Base-by-base conservation (phyloP, 768 basidiomycete genomes). In the Phaffia tasmanica region DNA sequence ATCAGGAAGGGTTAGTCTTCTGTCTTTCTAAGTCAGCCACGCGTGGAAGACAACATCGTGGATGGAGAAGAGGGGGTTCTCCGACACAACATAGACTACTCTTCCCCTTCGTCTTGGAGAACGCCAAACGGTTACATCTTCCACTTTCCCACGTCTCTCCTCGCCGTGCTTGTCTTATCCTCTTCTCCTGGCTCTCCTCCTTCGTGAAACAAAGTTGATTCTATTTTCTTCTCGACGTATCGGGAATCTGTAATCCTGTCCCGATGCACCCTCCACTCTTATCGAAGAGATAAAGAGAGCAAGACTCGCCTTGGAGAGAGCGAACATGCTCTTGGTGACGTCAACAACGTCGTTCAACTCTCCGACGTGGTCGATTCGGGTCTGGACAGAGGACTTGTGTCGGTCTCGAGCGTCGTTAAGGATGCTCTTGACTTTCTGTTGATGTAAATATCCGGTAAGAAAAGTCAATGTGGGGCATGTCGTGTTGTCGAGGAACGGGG, bases 321-420 rank as follows among this genome's bases (percentile, higher is more conserved):
- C 81, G 75, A 97, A 99, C 73, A 99, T 87, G 60, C 81, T 84
- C 78, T 93, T 79, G 64, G 95, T 99, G 72, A 98, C 80, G 64
- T 84, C 82, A 70, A 92, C 89, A 72, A 95, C 94, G 75, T 97
- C 93, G 79, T 91, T 94, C 85, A 98, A 88, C 78, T 92, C 84
- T 50, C 83, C 85, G 71, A 99, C 94, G 63, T 86, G 85, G 75
- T 83, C 81, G 77, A 99, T 98, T 74, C 95, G 89, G 75, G 86
- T 85, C 78, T 89, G 85, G 72, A 99, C 93, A 60, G 90, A 89
- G 72, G 87, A 82, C 53, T 91, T 93, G 82, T 99, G 95, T 21
- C 73, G 90, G 2, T 84, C 78, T 60, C 93, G 87, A 30, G 94
- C 85, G 72, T 80, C 78, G 72, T 89, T 83, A 63, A 97, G 85